A percentile compares a stretch with the other conserved stretches of the same genome.
Evolutionary conservation across 2,329 filamentous ascomycete species (phyloP).

Genomic region (Paramyrothecium roridum): DNA sequence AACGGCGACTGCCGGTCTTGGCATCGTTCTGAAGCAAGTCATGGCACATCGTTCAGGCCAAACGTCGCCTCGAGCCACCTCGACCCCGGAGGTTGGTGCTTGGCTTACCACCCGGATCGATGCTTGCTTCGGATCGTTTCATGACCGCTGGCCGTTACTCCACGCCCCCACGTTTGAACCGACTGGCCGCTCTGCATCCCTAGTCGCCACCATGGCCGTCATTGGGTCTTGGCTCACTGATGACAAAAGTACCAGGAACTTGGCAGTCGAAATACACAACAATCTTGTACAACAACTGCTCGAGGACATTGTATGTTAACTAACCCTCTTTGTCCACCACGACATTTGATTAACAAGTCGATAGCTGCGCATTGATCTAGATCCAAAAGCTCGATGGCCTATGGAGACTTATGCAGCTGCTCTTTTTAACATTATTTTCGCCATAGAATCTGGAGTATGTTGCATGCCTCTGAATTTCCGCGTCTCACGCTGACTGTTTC

Average conservation of each 20-base stretch:
- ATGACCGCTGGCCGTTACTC: slow-evolving; percentile 37
- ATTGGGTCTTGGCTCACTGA: slow-evolving; percentile 34
- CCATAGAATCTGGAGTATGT: slow-evolving; percentile 30
- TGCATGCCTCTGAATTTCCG: background rate
- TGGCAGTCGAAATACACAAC: slow-evolving; percentile 26
- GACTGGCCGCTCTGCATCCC: slow-evolving; percentile 19
- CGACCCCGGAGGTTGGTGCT: slow-evolving; percentile 13
- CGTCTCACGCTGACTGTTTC: slow-evolving; percentile 1
- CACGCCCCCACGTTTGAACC: slow-evolving; percentile 31
- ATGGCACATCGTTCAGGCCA: background rate
- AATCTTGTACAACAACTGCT: slow-evolving; percentile 25
- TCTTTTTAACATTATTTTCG: slow-evolving; percentile 35
- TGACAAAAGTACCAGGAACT: slow-evolving; percentile 18
- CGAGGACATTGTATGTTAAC: slow-evolving; percentile 21
- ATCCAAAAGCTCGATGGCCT: slow-evolving; percentile 22
- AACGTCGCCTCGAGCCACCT: background rate
- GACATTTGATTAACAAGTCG: background rate
- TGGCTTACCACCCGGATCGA: slow-evolving; percentile 9
- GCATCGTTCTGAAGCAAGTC: background rate
- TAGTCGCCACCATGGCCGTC: slow-evolving; percentile 29
- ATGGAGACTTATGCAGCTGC: slow-evolving; percentile 28
- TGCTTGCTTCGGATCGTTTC: slow-evolving; percentile 36
- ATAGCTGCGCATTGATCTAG: background rate
- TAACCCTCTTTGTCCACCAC: slow-evolving; percentile 1
- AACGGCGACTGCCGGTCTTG: background rate